Conservation (phyloP, 768 basidiomycete species). For the Lentinus brumalis region DNA sequence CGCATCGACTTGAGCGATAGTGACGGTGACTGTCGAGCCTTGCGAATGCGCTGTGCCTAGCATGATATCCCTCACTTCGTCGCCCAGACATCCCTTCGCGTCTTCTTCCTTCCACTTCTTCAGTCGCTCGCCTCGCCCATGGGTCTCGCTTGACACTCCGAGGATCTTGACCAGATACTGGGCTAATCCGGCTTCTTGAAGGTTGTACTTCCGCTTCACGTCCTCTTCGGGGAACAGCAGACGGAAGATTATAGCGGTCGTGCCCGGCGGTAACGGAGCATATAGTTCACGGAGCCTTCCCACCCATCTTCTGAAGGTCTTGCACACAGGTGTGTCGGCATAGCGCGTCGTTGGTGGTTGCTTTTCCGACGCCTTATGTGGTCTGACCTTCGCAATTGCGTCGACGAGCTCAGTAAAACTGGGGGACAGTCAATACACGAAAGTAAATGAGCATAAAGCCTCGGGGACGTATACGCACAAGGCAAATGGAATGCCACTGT, state of each 20-base stretch:
- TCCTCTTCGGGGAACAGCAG: slow-evolving; percentile 89
- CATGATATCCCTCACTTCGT: slow-evolving; percentile 55
- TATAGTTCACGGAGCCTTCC: slow-evolving; percentile 18
- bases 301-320: slow-evolving; percentile 25
- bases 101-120: slow-evolving; percentile 44
- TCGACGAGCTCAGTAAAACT: slow-evolving; percentile 23
- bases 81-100: slow-evolving; percentile 69
- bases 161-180: slow-evolving; percentile 50
- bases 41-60: slow-evolving; percentile 33
- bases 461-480: slow-evolving; percentile 10
- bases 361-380: slow-evolving; percentile 11
- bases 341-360: slow-evolving; percentile 2
- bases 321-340: slow-evolving; percentile 11
- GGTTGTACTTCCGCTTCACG: slow-evolving; percentile 62
- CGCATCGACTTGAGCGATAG: slow-evolving; percentile 54
- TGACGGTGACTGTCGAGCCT: slow-evolving; percentile 37
- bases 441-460: neutral
- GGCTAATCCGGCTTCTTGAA: slow-evolving; percentile 68
- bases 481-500: slow-evolving; percentile 9
- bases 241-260: slow-evolving; percentile 63
- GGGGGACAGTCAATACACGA: neutral
- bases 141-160: slow-evolving; percentile 28
- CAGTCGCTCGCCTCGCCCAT: slow-evolving; percentile 29
- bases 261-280: slow-evolving; percentile 34
- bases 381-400: slow-evolving; percentile 14